Evolutionary conservation across 805 yeast genomes (phyloP).

Genomic region (Yamadazyma takamatsuzukensis): DNA sequence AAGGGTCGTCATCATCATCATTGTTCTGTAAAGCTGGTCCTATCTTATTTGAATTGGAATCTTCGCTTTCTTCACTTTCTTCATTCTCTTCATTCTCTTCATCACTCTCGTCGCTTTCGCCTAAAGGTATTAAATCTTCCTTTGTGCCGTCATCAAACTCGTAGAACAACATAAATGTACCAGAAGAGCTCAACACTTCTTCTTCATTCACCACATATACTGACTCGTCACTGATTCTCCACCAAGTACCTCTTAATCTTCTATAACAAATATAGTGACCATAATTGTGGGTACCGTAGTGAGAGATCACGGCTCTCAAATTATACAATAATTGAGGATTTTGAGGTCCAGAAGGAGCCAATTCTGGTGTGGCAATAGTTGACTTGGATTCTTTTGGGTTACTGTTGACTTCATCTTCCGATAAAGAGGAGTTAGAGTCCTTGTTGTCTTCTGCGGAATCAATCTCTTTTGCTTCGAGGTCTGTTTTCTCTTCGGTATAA

Average conservation of each 20-base stretch:
- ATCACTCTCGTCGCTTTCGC: slow-evolving; percentile 14
- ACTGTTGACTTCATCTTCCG: slow-evolving; percentile 4
- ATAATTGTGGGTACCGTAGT: slow-evolving; percentile 92
- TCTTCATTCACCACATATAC: slow-evolving; percentile 76
- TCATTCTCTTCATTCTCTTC: slow-evolving; percentile 10
- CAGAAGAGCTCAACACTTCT: slow-evolving; percentile 78
- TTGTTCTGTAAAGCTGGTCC: too few species aligned
- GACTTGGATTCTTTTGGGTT: slow-evolving; percentile 8
- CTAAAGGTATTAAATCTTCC: slow-evolving; percentile 16
- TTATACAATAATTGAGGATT: slow-evolving; percentile 56
- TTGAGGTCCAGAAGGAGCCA: slow-evolving; percentile 3
- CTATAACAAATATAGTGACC: slow-evolving; percentile 96
- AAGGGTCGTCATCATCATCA: too few species aligned
- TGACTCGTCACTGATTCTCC: slow-evolving; percentile 90
- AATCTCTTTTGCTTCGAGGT: background rate
- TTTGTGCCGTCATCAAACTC: slow-evolving; percentile 43
- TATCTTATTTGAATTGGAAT: background rate
- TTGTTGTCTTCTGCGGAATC: slow-evolving; percentile 1
- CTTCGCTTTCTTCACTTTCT: slow-evolving; percentile 1
- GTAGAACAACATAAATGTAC: slow-evolving; percentile 90
- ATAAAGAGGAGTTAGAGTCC: slow-evolving; percentile 2
- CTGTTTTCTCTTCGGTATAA: background rate
- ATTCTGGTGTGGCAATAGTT: slow-evolving; percentile 11
- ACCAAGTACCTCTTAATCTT: slow-evolving; percentile 81
- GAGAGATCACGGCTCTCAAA: slow-evolving; percentile 83